Evolutionary conservation across 495 filamentous ascomycete species (phyloP).

Genomic region (Baudoinia panamericana): DNA sequence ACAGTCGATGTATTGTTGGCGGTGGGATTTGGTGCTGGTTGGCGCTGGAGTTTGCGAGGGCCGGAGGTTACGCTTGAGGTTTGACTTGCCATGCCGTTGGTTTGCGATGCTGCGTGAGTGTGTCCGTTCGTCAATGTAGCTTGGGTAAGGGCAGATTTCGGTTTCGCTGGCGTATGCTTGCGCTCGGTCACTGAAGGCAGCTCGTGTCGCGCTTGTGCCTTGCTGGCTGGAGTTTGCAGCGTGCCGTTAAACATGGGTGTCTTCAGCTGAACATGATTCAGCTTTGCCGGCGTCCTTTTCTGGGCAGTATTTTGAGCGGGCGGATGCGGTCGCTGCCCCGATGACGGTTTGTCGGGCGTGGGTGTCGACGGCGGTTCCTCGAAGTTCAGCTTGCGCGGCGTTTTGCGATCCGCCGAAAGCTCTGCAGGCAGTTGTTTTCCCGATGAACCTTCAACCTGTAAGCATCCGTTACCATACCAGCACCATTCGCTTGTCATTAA

Average conservation of each 20-base stretch:
- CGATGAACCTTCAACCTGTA: slow-evolving; percentile 9
- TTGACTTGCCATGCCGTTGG: too few species aligned
- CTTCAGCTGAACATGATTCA: too few species aligned
- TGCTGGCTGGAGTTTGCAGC: too few species aligned
- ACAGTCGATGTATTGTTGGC: too few species aligned
- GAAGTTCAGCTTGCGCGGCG: slow-evolving; percentile 13
- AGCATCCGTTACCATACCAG: slow-evolving; percentile 2
- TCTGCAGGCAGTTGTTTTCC: slow-evolving; percentile 4
- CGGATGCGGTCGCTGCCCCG: too few species aligned
- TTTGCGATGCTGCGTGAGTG: neutral
- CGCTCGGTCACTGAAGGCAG: neutral
- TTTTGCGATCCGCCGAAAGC: slow-evolving; percentile 13
- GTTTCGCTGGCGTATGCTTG: neutral
- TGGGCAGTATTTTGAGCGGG: too few species aligned
- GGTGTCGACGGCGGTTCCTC: neutral
- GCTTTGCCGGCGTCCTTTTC: too few species aligned
- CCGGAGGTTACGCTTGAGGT: neutral
- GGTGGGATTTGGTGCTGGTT: neutral
- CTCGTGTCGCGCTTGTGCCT: neutral
- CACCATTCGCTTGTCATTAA: too few species aligned
- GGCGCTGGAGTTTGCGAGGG: slow-evolving; percentile 1
- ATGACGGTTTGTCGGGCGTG: neutral
- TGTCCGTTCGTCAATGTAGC: neutral
- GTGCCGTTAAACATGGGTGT: too few species aligned
- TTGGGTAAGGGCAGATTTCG: neutral